Conservation (phyloP, 1,284 basidiomycete genomes). For the Ganoderma resinaceum region DNA sequence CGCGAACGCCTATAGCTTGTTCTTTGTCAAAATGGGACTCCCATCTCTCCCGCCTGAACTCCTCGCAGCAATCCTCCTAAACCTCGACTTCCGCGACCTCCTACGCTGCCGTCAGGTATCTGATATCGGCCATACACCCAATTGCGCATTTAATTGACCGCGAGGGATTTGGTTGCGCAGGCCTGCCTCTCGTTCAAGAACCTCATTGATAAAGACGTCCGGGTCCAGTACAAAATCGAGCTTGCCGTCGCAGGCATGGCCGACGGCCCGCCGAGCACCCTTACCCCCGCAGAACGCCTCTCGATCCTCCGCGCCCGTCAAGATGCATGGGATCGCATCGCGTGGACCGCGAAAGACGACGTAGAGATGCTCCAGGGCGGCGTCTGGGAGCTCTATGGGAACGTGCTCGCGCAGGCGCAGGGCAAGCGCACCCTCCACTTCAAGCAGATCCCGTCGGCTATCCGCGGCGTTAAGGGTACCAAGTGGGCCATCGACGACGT, state of each 20-base stretch:
- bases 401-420: constrained; percentile 58
- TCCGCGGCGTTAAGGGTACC: constrained; percentile 52
- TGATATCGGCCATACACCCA: neutral
- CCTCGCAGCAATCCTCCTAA: constrained; percentile 35
- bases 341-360: constrained; percentile 45
- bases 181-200: constrained; percentile 50
- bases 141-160: neutral
- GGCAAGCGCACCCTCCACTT: constrained; percentile 47
- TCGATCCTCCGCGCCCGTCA: constrained; percentile 51
- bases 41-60: constrained; percentile 39
- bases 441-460: constrained; percentile 55
- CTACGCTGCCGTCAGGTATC: constrained; percentile 49
- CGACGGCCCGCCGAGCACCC: constrained; percentile 45
- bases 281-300: constrained; percentile 47
- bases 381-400: constrained; percentile 65
- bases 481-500: constrained; percentile 54
- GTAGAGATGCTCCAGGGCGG: constrained; percentile 46
- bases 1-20: neutral
- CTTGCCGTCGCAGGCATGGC: constrained; percentile 57
- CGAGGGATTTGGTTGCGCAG: constrained; percentile 40
- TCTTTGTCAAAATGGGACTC: neutral
- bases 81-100: constrained; percentile 43
- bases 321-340: constrained; percentile 53
- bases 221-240: constrained; percentile 59
- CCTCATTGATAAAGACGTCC: constrained; percentile 45